These are phyloP conservation scores for Sporisorium graminicola DNA, from an alignment of 1,284 basidiomycete genomes.

Conservation along the genomic window DNA sequence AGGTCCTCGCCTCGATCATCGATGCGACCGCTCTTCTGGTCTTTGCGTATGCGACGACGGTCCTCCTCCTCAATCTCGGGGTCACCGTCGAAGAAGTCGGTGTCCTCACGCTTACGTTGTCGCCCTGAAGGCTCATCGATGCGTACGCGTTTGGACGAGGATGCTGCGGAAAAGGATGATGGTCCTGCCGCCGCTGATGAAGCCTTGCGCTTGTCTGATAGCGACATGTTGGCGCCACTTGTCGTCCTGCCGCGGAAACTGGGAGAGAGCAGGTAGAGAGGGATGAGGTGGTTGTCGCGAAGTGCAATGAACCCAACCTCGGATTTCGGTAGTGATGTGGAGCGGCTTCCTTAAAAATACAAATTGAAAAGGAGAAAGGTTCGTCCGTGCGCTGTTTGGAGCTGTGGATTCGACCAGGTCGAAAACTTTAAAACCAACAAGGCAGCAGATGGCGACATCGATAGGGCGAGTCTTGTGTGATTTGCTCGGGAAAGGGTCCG, in stretches of 20 bases:
- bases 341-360: constrained; percentile 6
- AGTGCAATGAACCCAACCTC: constrained; percentile 4
- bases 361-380: no score
- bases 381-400: constrained; percentile 28
- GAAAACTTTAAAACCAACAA: background rate
- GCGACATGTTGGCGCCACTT: constrained; percentile 19
- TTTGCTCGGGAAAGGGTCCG: constrained; percentile 13
- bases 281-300: constrained; percentile 3
- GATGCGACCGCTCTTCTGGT: constrained; percentile 64
- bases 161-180: constrained; percentile 7
- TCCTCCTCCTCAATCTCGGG: constrained; percentile 64
- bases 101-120: constrained; percentile 21
- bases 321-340: constrained; percentile 31
- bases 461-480: constrained; percentile 8
- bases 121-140: constrained; percentile 35
- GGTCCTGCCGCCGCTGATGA: background rate
- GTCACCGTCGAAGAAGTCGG: constrained; percentile 55
- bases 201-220: constrained; percentile 37
- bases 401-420: background rate
- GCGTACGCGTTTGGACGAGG: constrained; percentile 36
- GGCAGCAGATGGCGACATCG: constrained; percentile 25
- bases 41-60: constrained; percentile 50
- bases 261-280: background rate
- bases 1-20: constrained; percentile 84
- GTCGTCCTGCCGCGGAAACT: background rate